These are phyloP conservation scores for Clavaria fumosa DNA, from an alignment of 768 basidiomycete genomes.

Conservation along the genomic window DNA sequence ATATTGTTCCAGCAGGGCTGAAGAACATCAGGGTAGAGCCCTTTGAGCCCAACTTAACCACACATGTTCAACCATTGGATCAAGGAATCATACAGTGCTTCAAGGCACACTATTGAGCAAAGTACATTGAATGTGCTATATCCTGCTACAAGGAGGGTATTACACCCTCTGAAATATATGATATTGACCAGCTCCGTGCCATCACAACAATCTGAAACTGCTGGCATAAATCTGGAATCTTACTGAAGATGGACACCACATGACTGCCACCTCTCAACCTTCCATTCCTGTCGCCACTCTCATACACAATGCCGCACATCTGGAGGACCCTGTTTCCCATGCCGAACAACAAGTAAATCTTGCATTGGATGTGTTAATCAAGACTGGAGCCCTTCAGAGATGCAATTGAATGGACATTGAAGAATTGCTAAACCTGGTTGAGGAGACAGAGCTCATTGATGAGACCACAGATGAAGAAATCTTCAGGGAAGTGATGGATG, in stretches of 20 bases:
- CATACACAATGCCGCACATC: constrained; percentile 6
- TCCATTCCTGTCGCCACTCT: constrained; percentile 14
- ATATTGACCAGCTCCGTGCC: constrained; percentile 21
- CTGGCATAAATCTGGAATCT: not conserved
- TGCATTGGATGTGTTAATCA: constrained; percentile 12
- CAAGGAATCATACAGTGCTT: constrained; percentile 23
- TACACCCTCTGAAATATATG: constrained; percentile 20
- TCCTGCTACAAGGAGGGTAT: constrained; percentile 17
- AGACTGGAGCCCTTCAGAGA: constrained; percentile 14
- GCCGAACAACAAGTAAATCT: constrained; percentile 13
- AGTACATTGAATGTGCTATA: constrained; percentile 17
- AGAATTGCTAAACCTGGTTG: constrained; percentile 17
- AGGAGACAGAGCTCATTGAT: constrained; percentile 11
- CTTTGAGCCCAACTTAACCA: constrained; percentile 23
- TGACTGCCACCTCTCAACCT: no score
- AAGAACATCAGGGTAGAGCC: constrained; percentile 16
- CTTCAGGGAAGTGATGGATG: no score
- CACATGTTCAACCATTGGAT: constrained; percentile 23
- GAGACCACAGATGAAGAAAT: no score
- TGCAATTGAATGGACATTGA: constrained; percentile 16
- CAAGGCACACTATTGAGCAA: constrained; percentile 21
- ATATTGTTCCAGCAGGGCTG: constrained; percentile 13
- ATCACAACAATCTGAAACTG: constrained; percentile 4
- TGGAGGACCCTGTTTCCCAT: constrained; percentile 8
- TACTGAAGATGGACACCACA: no score